Percentiles rank a stretch among this genome's conserved stretches.
Conservation (phyloP, 352 stramenopile species). For the Pythium coloratum region DNA sequence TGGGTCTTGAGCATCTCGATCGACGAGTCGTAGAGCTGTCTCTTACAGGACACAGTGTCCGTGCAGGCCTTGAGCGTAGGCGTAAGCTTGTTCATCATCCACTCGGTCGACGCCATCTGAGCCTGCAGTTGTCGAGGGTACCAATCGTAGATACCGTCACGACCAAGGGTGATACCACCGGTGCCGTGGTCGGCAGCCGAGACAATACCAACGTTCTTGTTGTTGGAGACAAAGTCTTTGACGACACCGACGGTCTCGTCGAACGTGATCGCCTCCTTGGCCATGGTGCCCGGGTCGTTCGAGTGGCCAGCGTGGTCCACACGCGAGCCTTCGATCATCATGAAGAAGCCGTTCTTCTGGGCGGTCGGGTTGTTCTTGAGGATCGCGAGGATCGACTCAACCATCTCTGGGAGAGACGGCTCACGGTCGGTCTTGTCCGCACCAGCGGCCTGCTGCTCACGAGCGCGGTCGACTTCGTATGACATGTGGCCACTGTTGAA, state of each 20-base stretch:
- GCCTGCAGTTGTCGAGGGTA: conserved; percentile 42
- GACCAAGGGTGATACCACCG: conserved; percentile 57
- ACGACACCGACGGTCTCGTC: conserved; percentile 66
- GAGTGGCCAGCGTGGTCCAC: conserved; percentile 68
- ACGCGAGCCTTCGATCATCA: conserved; percentile 77
- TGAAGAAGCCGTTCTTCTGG: conserved; percentile 74
- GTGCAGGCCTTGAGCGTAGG: conserved; percentile 40
- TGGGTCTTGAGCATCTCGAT: conserved; percentile 49
- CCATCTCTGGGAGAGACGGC: conserved; percentile 63
- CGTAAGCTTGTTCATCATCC: conserved; percentile 46
- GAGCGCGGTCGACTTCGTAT: conserved; percentile 62
- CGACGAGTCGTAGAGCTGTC: conserved; percentile 32
- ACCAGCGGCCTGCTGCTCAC: conserved; percentile 32
- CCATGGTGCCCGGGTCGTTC: conserved; percentile 70
- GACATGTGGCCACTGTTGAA: conserved; percentile 68
- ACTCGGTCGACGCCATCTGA: conserved; percentile 65
- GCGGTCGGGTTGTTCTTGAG: conserved; percentile 70
- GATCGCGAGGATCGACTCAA: conserved; percentile 54
- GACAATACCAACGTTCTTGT: conserved; percentile 54
- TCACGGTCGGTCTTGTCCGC: conserved; percentile 43
- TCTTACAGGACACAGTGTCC: conserved; percentile 49
- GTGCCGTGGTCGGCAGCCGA: conserved; percentile 68
- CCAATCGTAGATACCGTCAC: conserved; percentile 49
- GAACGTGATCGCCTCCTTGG: conserved; percentile 69
- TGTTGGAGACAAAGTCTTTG: conserved; percentile 48